A percentile compares a stretch with the other conserved stretches of the same genome.
phyloP scores from a whole-genome alignment of 2,329 filamentous ascomycete species.

The Phialophora chinensis region DNA sequence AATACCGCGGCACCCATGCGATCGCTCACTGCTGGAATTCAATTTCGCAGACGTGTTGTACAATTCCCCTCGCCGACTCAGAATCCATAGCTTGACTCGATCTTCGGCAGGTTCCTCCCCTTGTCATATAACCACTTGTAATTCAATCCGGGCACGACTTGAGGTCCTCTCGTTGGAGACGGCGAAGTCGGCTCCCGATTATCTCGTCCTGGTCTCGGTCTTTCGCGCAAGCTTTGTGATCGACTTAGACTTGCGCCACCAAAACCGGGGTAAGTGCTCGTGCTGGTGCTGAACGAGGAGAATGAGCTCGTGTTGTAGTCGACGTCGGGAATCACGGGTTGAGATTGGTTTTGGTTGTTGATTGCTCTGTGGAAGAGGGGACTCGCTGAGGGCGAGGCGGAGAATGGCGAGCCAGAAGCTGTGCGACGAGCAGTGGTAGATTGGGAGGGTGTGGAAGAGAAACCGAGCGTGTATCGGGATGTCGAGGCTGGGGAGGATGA shows the following conservation, averaged over 20 bases:
- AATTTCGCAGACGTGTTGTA: too few species aligned
- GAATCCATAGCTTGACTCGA: constrained; percentile 32
- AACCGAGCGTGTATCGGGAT: constrained; percentile 32
- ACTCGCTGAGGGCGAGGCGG: constrained; percentile 53
- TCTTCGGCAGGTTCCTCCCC: constrained; percentile 56
- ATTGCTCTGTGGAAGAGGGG: constrained; percentile 73
- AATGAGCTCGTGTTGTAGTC: constrained; percentile 32
- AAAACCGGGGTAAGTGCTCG: background rate
- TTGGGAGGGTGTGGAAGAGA: constrained; percentile 47
- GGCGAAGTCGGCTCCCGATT: constrained; percentile 31
- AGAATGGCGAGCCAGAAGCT: constrained; percentile 58
- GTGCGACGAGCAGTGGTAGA: constrained; percentile 43
- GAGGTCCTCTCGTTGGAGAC: constrained; percentile 55
- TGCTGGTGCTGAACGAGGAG: constrained; percentile 29
- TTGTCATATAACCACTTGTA: constrained; percentile 96
- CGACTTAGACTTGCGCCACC: constrained; percentile 29
- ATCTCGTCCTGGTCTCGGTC: constrained; percentile 26
- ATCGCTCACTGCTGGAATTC: too few species aligned
- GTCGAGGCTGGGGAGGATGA: constrained; percentile 36
- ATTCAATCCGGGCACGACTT: constrained; percentile 75
- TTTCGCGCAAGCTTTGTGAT: constrained; percentile 36
- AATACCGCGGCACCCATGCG: too few species aligned
- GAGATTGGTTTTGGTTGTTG: constrained; percentile 37
- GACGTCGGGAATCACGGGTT: constrained; percentile 22
- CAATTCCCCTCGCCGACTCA: background rate